These are phyloP conservation scores for Biscutella auriculata DNA, from an alignment of 441 rosid genomes.

Conservation along the genomic window DNA sequence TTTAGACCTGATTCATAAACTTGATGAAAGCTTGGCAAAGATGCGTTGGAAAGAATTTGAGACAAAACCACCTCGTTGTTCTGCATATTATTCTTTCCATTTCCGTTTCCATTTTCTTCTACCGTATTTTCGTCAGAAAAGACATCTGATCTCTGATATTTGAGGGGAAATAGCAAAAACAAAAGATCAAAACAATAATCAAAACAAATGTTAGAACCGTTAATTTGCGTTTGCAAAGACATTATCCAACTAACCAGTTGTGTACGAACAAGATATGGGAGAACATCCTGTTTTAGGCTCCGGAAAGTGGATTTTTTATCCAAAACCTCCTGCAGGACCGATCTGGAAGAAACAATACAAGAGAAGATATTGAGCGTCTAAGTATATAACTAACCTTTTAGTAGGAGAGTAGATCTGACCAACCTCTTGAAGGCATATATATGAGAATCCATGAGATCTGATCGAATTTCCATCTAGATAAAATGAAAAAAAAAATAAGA, in stretches of 20 bases:
- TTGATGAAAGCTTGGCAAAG: conserved; percentile 62
- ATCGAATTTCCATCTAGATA: conserved; percentile 72
- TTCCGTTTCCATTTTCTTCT: conserved; percentile 74
- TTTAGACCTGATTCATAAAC: conserved; percentile 30
- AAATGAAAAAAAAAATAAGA: conserved; percentile 3
- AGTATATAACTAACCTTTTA: background rate
- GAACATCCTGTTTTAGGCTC: conserved; percentile 71
- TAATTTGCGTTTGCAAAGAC: conserved; percentile 10
- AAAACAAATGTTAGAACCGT: background rate
- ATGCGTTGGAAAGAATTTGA: conserved; percentile 61
- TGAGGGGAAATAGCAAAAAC: background rate
- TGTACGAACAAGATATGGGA: conserved; percentile 83
- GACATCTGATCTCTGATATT: conserved; percentile 53
- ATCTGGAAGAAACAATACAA: conserved; percentile 31
- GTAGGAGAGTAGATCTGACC: conserved; percentile 5
- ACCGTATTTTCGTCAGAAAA: conserved; percentile 31
- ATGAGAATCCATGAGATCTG: conserved; percentile 93
- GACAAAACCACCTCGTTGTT: conserved; percentile 39
- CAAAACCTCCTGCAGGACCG: conserved; percentile 65
- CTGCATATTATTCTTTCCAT: conserved; percentile 36
- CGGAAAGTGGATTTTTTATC: conserved; percentile 52
- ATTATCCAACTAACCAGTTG: conserved; percentile 68
- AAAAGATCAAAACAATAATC: conserved; percentile 10
- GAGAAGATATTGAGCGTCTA: background rate
- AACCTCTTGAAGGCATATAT: conserved; percentile 95